Evolutionary conservation across 352 stramenopile genomes (phyloP), one percentile per base, ranked within the genome.

Genomic region (Pythium utonaiense): DNA sequence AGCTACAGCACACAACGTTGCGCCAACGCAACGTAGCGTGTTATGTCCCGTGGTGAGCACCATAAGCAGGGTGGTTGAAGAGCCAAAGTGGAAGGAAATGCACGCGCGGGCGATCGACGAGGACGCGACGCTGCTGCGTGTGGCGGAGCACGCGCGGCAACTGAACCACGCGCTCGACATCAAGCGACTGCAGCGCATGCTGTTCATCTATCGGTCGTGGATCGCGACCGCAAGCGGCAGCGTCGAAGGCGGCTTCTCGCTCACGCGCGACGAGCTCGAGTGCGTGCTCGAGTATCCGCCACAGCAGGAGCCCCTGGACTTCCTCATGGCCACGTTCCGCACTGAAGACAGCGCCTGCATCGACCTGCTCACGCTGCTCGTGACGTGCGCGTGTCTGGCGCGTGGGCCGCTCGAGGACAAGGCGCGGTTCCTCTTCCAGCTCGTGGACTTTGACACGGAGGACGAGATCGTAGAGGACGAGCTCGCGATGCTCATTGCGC

Each of bases 381-480:
- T 68, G 6, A 70, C 73, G 0, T 66, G 68, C 3, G 66, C 71
- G 31, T 62, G 85, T 22, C 50, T 92, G 16, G 65, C 75, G 10
- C 80, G 80, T 7, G 80, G 80, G 1, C 24, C 77, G 14, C 60
- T 90, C 3, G 74, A 70, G 19, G 73, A 77, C 31, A 87, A 84
- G 53, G 71, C 70, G 45, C 66, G 63, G 17, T 79, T 91, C 31
- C 57, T 92, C 2, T 92, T 92, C 62, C 49, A 70, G 34, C 69
- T 90, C 45, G 77, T 89, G 36, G 83, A 90, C 56, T 66, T 92
- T 44, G 80, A 92, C 54, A 78, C 67, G 1, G 83, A 92, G 49
- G 83, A 92, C 64, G 83, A 92, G 56, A 80, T 89, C 40, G 72
- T 81, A 57, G 78, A 88, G 57, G 71, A 79, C 30, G 80, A 90